Percentiles rank a stretch among this genome's conserved stretches.
Conservation (phyloP, 2,329 filamentous ascomycete genomes). For the Alternaria infectoria region DNA sequence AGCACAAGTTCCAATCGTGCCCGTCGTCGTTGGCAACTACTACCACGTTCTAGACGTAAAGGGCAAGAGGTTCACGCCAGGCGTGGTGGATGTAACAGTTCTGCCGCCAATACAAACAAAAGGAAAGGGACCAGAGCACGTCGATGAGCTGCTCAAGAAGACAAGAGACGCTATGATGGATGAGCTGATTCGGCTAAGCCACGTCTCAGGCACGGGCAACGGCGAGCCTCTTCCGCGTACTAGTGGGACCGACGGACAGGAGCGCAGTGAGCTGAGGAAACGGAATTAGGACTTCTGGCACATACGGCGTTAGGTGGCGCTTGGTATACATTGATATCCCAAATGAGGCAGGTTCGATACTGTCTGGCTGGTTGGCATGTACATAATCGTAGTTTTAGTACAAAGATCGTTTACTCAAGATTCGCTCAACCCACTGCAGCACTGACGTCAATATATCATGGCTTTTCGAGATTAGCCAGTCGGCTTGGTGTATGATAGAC, state of each 20-base stretch:
- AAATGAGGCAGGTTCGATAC: neutral
- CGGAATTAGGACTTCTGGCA: conserved; percentile 21
- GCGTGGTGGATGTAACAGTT: conserved; percentile 62
- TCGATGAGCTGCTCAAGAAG: conserved; percentile 40
- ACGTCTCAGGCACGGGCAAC: conserved; percentile 33
- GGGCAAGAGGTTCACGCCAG: conserved; percentile 50
- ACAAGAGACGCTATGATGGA: conserved; percentile 47
- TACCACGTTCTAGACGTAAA: conserved; percentile 55
- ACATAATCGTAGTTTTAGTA: conserved; percentile 6
- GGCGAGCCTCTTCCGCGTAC: conserved; percentile 33
- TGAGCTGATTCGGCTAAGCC: conserved; percentile 42
- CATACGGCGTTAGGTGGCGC: conserved; percentile 9
- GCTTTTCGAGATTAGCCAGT: too few relatives aligned
- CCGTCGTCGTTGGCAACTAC: conserved; percentile 66
- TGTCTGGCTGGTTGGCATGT: conserved; percentile 2
- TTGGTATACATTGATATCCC: conserved; percentile 18
- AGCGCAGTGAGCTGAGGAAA: conserved; percentile 35
- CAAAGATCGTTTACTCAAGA: neutral
- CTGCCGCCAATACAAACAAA: conserved; percentile 47
- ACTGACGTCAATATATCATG: too few relatives aligned
- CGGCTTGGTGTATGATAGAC: too few relatives aligned
- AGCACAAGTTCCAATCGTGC: conserved; percentile 90
- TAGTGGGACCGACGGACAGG: conserved; percentile 22
- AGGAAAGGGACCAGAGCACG: conserved; percentile 43
- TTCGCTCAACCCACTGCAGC: too few relatives aligned